phyloP scores from a whole-genome alignment of 306 rosid genomes.

The Prunus padus region DNA sequence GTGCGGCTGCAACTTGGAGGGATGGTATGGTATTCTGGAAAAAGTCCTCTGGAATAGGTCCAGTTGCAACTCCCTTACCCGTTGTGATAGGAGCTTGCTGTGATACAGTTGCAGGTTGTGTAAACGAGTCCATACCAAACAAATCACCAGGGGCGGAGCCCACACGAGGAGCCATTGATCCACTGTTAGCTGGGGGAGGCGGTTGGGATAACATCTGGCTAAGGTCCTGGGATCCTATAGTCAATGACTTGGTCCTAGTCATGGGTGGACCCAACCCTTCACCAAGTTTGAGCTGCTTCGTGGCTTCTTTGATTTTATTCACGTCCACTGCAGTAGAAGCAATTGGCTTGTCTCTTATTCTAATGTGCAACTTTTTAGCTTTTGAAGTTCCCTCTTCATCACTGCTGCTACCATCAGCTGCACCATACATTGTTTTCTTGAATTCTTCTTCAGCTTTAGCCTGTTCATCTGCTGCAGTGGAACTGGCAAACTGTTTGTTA shows the following conservation, averaged over 20 bases:
- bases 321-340: conserved; percentile 78
- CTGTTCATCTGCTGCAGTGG: conserved; percentile 69
- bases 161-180: conserved; percentile 39
- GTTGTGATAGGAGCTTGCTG: conserved; percentile 44
- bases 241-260: conserved; percentile 67
- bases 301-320: conserved; percentile 91
- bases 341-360: conserved; percentile 85
- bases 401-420: conserved; percentile 90
- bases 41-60: conserved; percentile 98
- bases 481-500: conserved; percentile 46
- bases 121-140: conserved; percentile 56
- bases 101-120: conserved; percentile 50
- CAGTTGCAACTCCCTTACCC: conserved; percentile 48
- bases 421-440: conserved; percentile 86
- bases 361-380: conserved; percentile 68
- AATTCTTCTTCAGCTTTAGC: conserved; percentile 98
- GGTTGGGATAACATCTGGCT: conserved; percentile 59
- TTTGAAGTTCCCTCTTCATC: conserved; percentile 91
- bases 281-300: conserved; percentile 78
- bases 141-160: conserved; percentile 64
- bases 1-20: conserved; percentile 77
- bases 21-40: conserved; percentile 92
- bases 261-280: conserved; percentile 64
- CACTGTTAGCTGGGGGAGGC: conserved; percentile 46
- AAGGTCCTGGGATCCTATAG: conserved; percentile 70